Evolutionary conservation across 2,329 filamentous ascomycete species (phyloP).

Genomic region (Pseudocercospora fijiensis): DNA sequence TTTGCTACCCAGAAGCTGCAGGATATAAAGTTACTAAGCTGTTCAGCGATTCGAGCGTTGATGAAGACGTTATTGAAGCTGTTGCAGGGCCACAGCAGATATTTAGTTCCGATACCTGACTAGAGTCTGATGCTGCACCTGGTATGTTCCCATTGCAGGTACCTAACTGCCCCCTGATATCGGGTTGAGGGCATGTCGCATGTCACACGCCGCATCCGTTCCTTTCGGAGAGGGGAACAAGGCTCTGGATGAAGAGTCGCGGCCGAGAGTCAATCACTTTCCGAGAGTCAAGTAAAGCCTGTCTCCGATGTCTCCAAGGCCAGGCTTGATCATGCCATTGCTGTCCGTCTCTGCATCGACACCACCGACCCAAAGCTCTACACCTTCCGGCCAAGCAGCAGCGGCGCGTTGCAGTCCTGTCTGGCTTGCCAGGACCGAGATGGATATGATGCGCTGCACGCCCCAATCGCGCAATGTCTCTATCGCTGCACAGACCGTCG

Average conservation of each 20-base stretch:
- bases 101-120: background rate
- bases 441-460: constrained; percentile 73
- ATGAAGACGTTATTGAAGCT: background rate
- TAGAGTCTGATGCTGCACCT: background rate
- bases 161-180: background rate
- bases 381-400: constrained; percentile 71
- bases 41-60: background rate
- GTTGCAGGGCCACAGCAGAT: background rate
- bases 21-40: background rate
- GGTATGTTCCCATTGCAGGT: background rate
- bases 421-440: constrained; percentile 71
- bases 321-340: constrained; percentile 87
- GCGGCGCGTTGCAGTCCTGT: constrained; percentile 72
- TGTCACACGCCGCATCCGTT: background rate
- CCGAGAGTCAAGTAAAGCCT: constrained; percentile 84
- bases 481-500: constrained; percentile 85
- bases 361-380: constrained; percentile 79
- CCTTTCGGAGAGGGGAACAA: background rate
- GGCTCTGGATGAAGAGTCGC: background rate
- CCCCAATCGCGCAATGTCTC: constrained; percentile 90
- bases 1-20: background rate
- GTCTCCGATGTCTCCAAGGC: constrained; percentile 87
- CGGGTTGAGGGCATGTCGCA: background rate
- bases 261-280: constrained; percentile 54
- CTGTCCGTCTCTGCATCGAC: constrained; percentile 72